Evolutionary conservation across 441 rosid species (phyloP).

Genomic region (Raphanus hybrid): DNA sequence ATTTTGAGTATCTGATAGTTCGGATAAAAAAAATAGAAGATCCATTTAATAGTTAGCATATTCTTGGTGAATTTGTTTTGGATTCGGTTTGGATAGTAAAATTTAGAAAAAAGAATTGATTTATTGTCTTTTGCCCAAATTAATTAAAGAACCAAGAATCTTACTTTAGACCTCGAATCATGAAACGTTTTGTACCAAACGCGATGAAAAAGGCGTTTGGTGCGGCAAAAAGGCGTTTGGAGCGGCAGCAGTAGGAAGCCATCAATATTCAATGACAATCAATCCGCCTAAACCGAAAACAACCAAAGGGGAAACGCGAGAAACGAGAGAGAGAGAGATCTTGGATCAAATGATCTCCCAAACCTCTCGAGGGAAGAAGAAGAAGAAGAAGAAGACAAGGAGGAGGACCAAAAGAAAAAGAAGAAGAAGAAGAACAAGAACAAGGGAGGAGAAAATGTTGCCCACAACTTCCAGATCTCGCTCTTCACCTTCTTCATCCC

Average conservation of each 20-base stretch:
- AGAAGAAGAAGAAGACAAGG: too few species aligned
- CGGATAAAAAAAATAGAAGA: too few species aligned
- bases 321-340: not conserved
- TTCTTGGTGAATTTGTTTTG: too few species aligned
- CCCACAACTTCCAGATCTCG: slow-evolving; percentile 83
- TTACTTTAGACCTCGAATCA: too few species aligned
- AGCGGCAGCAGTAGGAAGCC: not conserved
- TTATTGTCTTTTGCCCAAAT: too few species aligned
- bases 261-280: not conserved
- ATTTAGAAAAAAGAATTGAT: too few species aligned
- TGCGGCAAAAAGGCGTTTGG: not conserved
- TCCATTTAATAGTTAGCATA: too few species aligned
- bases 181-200: too few species aligned
- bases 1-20: too few species aligned
- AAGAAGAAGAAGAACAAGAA: slow-evolving; percentile 36
- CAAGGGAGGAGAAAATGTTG: slow-evolving; percentile 56
- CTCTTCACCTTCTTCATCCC: slow-evolving; percentile 72
- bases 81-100: too few species aligned
- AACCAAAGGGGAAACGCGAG: not conserved
- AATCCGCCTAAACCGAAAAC: not conserved
- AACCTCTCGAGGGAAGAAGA: not conserved
- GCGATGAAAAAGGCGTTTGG: too few species aligned
- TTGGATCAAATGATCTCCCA: not conserved
- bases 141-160: too few species aligned
- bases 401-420: slow-evolving; percentile 27